Percentiles rank a stretch among this genome's conserved stretches.
These are phyloP conservation scores for Paecilomyces niveus DNA, from an alignment of 2,329 filamentous ascomycete genomes.

Conservation along the genomic window DNA sequence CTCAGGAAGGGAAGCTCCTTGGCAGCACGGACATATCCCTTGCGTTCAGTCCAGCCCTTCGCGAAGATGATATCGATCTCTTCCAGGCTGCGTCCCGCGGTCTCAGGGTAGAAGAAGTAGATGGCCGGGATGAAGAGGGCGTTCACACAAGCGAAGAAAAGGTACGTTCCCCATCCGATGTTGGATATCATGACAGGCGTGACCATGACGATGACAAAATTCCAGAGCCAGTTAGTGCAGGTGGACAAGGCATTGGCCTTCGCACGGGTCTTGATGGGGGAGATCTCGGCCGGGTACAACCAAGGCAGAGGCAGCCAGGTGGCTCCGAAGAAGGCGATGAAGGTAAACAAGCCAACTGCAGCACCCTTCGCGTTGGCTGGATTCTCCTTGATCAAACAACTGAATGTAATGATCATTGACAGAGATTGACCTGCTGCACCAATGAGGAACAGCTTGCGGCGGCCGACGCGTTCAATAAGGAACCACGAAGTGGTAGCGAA, in stretches of 20 bases:
- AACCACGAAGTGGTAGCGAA: constrained; percentile 41
- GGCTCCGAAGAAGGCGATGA: constrained; percentile 58
- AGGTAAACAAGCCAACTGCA: constrained; percentile 48
- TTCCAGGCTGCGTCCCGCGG: constrained; percentile 20
- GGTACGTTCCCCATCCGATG: constrained; percentile 24
- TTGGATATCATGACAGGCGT: constrained; percentile 22
- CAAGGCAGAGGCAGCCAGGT: constrained; percentile 57
- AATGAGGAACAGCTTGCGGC: constrained; percentile 19
- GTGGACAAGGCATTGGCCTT: constrained; percentile 47
- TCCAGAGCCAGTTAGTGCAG: constrained; percentile 45
- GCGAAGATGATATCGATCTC: constrained; percentile 24
- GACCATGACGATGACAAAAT: constrained; percentile 35
- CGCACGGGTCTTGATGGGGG: constrained; percentile 45
- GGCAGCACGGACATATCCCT: constrained; percentile 13
- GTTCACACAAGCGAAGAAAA: constrained; percentile 23
- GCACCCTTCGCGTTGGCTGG: constrained; percentile 13
- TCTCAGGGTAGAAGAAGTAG: constrained; percentile 27
- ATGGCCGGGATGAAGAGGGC: constrained; percentile 17
- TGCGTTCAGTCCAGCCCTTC: constrained; percentile 9
- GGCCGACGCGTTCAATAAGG: constrained; percentile 39
- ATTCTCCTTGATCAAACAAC: constrained; percentile 12
- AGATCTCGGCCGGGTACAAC: constrained; percentile 42
- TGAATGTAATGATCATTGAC: constrained; percentile 16
- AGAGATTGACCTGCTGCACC: constrained; percentile 20
- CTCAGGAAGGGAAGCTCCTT: constrained; percentile 13